These are phyloP conservation scores for Blastomyces parvus DNA, from an alignment of 2,329 filamentous ascomycete species.

Conservation along the genomic window DNA sequence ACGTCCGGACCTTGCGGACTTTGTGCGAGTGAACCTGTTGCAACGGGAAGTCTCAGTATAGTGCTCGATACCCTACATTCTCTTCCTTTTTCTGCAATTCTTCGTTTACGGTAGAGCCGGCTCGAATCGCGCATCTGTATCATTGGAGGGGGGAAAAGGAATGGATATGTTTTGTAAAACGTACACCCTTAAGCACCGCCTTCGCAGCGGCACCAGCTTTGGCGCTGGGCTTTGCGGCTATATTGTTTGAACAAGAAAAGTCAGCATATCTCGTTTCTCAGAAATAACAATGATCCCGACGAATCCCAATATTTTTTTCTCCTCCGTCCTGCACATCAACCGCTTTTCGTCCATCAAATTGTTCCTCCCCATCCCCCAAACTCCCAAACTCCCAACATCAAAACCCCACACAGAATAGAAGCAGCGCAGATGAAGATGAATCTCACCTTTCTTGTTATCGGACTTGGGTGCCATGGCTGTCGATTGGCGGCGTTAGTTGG, in stretches of 20 bases:
- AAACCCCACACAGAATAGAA: neutral
- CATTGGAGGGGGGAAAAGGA: neutral
- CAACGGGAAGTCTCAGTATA: constrained; percentile 3
- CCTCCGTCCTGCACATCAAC: neutral
- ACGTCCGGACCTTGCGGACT: constrained; percentile 83
- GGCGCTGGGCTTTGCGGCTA: constrained; percentile 51
- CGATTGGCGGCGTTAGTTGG: constrained; percentile 34
- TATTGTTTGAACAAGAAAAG: constrained; percentile 14
- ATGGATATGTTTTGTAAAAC: constrained; percentile 32
- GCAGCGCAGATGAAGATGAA: neutral
- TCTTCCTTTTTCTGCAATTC: neutral
- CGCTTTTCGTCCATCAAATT: neutral
- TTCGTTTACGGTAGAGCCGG: neutral
- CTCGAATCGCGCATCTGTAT: neutral
- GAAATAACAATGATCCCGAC: neutral
- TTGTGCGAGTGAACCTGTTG: constrained; percentile 64
- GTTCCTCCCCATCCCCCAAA: neutral
- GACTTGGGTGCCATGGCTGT: constrained; percentile 40
- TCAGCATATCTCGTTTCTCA: constrained; percentile 21
- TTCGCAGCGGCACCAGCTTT: constrained; percentile 92
- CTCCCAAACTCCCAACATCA: neutral
- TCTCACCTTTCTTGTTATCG: constrained; percentile 41
- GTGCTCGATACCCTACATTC: neutral
- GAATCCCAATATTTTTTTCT: neutral
- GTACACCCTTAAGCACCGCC: constrained; percentile 90